Base-by-base conservation (phyloP, 1,284 basidiomycete species). In the Irpex sp. region DNA sequence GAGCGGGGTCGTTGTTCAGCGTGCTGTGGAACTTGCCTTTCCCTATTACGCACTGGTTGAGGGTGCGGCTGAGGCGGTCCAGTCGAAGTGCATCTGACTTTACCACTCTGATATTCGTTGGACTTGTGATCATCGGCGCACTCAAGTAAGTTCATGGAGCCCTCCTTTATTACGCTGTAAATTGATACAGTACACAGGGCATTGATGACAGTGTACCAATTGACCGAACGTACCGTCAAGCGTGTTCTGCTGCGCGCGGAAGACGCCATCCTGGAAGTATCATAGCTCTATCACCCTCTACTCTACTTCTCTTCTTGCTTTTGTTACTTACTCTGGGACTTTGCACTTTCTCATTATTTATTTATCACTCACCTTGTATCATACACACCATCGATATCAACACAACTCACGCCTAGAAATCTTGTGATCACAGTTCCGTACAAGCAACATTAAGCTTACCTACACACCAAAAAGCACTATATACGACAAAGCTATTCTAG, bases 191-290 rank as follows among this genome's bases (percentile, higher is more conserved):
- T 37, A 1, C 67, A 13, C 66, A 93, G 90, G 69, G 87, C 90
- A 8, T 69, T 93, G 35, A 83, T 82, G 70, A 81, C 88, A 63
- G 86, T 92, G 3, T 93, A 92, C 71, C 74, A 78, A 60, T 70
- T 87, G 36, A 92, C 89, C 1, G 81, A 89, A 69, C 76, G 71
- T 51, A 69, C 83, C 47, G 83, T 87, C 1, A 83, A 86, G 70
- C 80, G 83, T 19, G 60, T 89, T n/a, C 77, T 93, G 17, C 75
- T 85, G 5, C 84, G 87, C 43, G 89, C 90, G 4, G 90, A 93
- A 71, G 88, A 90, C 72, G 86, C 86, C 1, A 92, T 93, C 62
- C 76, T 93, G 50, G 91, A 93, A 74, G 91, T 92, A 64, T 35
- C 49, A 46, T 46, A 46, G 39, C 5, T 9, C 1, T n/a, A 46